These are phyloP conservation scores for Arachis monticola DNA, from an alignment of 331 rosid species.

Conservation along the genomic window DNA sequence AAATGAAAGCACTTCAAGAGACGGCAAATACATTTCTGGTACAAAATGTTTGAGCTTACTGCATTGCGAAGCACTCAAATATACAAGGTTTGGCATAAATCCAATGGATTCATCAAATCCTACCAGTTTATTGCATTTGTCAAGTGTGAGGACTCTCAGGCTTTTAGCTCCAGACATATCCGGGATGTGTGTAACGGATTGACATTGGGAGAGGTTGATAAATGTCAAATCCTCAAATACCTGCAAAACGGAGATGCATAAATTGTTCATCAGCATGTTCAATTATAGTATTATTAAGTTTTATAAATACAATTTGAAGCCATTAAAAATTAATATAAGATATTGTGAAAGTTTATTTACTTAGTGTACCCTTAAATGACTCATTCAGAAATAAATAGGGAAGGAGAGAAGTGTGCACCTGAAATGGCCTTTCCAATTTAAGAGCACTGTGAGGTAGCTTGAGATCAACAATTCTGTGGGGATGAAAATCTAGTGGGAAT, in stretches of 20 bases:
- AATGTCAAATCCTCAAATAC: not conserved
- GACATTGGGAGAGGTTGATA: not conserved
- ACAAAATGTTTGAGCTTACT: not conserved
- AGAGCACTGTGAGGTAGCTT: slow-evolving; percentile 2
- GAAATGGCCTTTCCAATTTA: not conserved
- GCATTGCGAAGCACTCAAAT: not conserved
- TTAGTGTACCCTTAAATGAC: no score
- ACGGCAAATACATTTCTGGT: slow-evolving; percentile 1
- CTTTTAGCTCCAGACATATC: not conserved
- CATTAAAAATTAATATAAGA: no score
- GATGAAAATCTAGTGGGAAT: not conserved
- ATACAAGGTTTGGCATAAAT: not conserved
- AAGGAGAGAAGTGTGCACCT: not conserved
- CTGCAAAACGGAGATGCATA: not conserved
- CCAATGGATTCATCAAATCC: slow-evolving; percentile 15
- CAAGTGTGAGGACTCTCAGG: not conserved
- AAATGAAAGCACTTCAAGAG: not conserved
- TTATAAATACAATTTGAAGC: not conserved
- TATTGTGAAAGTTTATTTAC: not conserved
- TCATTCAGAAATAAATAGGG: not conserved
- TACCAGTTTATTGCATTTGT: not conserved
- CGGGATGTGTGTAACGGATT: slow-evolving; percentile 2
- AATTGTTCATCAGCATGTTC: no score
- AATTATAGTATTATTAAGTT: no score
- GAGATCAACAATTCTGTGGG: slow-evolving; percentile 11